A percentile compares a stretch with the other conserved stretches of the same genome.
These are phyloP conservation scores for Podospora anserina DNA, from an alignment of 495 filamentous ascomycete genomes.

Conservation along the genomic window DNA sequence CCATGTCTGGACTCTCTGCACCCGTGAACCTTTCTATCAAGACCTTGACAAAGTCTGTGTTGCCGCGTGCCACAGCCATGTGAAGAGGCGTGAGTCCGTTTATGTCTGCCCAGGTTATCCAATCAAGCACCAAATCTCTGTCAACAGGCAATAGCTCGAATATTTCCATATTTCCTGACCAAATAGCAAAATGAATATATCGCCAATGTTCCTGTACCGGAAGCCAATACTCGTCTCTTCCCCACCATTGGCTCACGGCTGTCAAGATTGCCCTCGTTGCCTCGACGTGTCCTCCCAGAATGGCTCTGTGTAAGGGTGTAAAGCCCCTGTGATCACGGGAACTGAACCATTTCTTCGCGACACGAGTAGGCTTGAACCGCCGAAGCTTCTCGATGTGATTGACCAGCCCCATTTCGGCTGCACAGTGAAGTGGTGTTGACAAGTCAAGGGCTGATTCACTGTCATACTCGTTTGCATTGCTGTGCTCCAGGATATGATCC, in stretches of 20 bases:
- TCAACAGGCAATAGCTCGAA: background rate
- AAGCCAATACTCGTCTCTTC: too few relatives aligned
- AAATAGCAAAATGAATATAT: background rate
- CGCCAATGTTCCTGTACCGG: background rate
- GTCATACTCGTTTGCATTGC: background rate
- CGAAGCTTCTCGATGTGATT: background rate
- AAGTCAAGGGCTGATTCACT: background rate
- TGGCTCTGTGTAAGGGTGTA: background rate
- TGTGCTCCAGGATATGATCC: background rate
- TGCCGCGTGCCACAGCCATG: background rate
- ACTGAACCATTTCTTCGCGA: too few relatives aligned
- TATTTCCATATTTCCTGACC: background rate
- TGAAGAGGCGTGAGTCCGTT: background rate
- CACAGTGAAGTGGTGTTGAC: background rate
- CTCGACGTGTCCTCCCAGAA: background rate
- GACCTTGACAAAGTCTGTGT: background rate
- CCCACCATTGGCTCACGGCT: background rate
- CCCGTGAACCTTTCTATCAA: background rate
- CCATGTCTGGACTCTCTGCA: background rate
- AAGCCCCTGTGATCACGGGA: background rate
- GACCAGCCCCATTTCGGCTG: background rate
- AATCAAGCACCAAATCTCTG: too few relatives aligned
- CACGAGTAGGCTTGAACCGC: too few relatives aligned
- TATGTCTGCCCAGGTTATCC: background rate
- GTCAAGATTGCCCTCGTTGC: background rate